phyloP scores from a whole-genome alignment of 345 rosid species.

The Citrus maxima region DNA sequence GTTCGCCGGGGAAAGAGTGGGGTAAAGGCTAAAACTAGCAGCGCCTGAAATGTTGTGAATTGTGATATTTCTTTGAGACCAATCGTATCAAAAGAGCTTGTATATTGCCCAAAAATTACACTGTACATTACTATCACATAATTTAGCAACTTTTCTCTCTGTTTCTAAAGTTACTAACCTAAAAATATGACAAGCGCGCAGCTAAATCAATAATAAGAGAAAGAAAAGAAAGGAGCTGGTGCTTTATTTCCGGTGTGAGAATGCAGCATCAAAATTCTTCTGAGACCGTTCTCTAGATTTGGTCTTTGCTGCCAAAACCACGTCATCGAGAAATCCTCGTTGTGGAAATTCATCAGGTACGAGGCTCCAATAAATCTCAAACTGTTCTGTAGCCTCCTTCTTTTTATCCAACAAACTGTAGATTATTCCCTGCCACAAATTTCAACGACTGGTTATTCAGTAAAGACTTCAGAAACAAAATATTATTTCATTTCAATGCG shows the following conservation, averaged over 20 bases:
- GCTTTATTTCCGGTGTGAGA: slow-evolving; percentile 24
- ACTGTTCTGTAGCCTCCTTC: slow-evolving; percentile 75
- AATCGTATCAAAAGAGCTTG: neutral
- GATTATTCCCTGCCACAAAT: slow-evolving; percentile 64
- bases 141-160: neutral
- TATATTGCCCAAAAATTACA: neutral
- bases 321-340: slow-evolving; percentile 74
- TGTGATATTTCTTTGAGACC: neutral
- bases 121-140: neutral
- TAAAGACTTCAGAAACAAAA: neutral
- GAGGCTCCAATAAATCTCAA: slow-evolving; percentile 69
- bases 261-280: slow-evolving; percentile 52
- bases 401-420: slow-evolving; percentile 74
- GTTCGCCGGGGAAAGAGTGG: too few relatives aligned
- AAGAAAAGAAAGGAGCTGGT: neutral
- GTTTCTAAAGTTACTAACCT: neutral
- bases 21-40: too few relatives aligned
- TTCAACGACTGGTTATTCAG: neutral
- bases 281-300: slow-evolving; percentile 49
- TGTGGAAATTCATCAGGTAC: slow-evolving; percentile 88
- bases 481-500: neutral
- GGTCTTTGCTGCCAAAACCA: slow-evolving; percentile 65
- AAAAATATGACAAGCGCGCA: neutral
- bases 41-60: too few relatives aligned
- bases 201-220: neutral